Conservation (phyloP, 371 early-diverging fungal genomes). For the Circinella umbellata region DNA sequence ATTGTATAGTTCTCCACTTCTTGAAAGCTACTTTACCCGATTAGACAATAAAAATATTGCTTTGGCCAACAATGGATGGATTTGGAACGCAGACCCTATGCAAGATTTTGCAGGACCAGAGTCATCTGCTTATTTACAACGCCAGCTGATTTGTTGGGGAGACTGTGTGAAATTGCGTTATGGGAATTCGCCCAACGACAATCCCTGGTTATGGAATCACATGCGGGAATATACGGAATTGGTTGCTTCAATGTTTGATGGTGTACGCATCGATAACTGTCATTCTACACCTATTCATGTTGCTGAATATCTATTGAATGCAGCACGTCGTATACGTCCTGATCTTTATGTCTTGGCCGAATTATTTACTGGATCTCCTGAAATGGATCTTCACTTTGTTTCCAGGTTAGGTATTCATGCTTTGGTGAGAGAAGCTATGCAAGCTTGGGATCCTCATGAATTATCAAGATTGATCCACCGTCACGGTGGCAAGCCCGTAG, state of each 20-base stretch:
- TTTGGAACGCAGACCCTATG: constrained; percentile 96
- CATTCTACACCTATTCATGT: constrained; percentile 97
- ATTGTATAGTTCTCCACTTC: constrained; percentile 70
- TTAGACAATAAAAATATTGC: constrained; percentile 57
- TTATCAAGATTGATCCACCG: constrained; percentile 87
- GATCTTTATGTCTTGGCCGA: constrained; percentile 96
- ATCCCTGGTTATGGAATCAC: constrained; percentile 96
- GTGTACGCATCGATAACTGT: constrained; percentile 98
- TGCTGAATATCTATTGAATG: constrained; percentile 90
- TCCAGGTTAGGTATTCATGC: constrained; percentile 93
- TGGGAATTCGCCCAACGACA: constrained; percentile 82
- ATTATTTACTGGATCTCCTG: constrained; percentile 95
- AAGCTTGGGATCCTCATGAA: constrained; percentile 93
- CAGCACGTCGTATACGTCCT: constrained; percentile 84
- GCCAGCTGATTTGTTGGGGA: constrained; percentile 97
- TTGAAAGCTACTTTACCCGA: constrained; percentile 93
- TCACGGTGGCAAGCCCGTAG: constrained; percentile 88
- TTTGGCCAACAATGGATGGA: constrained; percentile 98
- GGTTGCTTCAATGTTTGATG: constrained; percentile 91
- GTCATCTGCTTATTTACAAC: constrained; percentile 87
- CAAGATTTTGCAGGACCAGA: constrained; percentile 88
- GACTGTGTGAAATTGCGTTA: constrained; percentile 98
- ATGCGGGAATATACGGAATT: constrained; percentile 86
- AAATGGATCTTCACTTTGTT: constrained; percentile 89
- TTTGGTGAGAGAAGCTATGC: constrained; percentile 96